A percentile compares a stretch with the other conserved stretches of the same genome.
Conservation (phyloP, 2,329 filamentous ascomycete genomes). For the Apiospora koreana region DNA sequence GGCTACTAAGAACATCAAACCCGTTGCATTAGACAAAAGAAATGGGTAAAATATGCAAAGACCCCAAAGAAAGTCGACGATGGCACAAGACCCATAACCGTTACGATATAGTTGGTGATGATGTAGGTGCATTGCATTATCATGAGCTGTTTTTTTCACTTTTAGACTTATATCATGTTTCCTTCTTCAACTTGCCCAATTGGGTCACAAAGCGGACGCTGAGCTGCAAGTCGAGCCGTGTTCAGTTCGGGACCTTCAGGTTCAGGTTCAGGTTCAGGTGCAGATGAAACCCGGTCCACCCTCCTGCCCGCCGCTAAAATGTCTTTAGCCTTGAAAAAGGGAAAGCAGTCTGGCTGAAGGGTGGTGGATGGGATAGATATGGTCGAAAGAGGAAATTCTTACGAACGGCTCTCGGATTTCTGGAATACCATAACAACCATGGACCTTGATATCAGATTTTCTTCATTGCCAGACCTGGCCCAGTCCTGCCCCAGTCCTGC, state of each 20-base stretch:
- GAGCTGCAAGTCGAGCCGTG: neutral
- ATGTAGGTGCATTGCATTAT: neutral
- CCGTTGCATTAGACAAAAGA: neutral
- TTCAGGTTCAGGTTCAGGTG: too few species aligned
- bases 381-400: constrained; percentile 9
- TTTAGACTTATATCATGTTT: too few species aligned
- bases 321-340: neutral
- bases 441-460: neutral
- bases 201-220: neutral
- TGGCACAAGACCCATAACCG: neutral
- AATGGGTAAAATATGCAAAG: neutral
- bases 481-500: too few species aligned
- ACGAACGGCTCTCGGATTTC: constrained; percentile 1
- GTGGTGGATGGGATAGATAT: neutral
- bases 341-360: neutral
- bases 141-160: too few species aligned
- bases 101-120: neutral
- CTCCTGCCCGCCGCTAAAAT: neutral
- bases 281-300: neutral
- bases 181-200: neutral
- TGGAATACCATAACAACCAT: neutral
- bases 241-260: neutral
- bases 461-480: neutral
- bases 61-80: neutral
- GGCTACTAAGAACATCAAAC: neutral